Conservation (phyloP, 768 basidiomycete genomes). For the Lactifluus pinguis region DNA sequence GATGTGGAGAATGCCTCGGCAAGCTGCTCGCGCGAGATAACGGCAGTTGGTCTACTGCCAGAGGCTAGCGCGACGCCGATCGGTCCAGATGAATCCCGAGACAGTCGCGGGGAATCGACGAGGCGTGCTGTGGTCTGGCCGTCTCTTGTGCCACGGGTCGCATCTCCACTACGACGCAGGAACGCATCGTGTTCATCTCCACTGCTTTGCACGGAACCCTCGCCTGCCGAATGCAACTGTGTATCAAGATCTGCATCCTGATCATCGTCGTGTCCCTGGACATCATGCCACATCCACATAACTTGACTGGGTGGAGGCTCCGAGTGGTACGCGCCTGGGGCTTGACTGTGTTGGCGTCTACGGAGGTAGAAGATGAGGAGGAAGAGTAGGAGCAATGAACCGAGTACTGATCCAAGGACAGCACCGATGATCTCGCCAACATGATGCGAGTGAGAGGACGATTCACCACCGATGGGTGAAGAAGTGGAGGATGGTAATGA, state of each 20-base stretch:
- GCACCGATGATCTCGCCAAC: slow-evolving; percentile 14
- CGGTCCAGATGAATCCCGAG: slow-evolving; percentile 2
- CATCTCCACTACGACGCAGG: slow-evolving; percentile 32
- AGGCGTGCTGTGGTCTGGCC: slow-evolving; percentile 11
- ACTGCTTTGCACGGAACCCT: slow-evolving; percentile 59
- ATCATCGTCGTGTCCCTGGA: not conserved
- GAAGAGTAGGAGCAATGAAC: slow-evolving; percentile 14
- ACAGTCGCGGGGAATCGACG: not conserved
- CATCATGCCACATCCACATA: slow-evolving; percentile 20
- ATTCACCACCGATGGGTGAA: not conserved
- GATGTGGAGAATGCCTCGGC: not conserved
- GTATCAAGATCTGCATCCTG: slow-evolving; percentile 17
- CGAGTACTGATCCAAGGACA: slow-evolving; percentile 16
- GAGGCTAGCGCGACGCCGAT: slow-evolving; percentile 9
- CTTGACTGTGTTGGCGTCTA: slow-evolving; percentile 29
- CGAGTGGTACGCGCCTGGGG: not conserved
- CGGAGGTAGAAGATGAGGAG: slow-evolving; percentile 23
- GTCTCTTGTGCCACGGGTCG: not conserved
- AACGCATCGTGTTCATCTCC: slow-evolving; percentile 66
- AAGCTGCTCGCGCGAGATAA: slow-evolving; percentile 13
- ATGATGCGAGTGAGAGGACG: not conserved
- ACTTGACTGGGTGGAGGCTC: slow-evolving; percentile 7
- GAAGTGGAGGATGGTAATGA: not conserved
- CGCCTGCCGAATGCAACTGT: slow-evolving; percentile 33
- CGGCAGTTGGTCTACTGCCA: not conserved